Conservation (phyloP, 164 flowering plant genomes). For the Buxus sempervirens region DNA sequence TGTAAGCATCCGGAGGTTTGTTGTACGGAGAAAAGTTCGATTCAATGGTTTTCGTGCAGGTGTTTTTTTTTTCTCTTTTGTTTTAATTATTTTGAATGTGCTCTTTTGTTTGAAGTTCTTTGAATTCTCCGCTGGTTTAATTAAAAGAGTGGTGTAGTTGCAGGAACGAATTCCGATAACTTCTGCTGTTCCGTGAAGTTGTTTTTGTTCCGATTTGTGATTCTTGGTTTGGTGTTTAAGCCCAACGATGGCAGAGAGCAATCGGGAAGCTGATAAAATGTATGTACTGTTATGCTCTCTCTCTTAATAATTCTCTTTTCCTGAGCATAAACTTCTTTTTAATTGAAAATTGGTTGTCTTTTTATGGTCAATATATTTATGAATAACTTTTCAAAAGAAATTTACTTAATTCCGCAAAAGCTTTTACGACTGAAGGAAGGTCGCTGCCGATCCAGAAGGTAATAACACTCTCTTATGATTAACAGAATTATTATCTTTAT, state of each 20-base stretch:
- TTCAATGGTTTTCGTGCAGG: not conserved
- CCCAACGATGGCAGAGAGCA: constrained; percentile 55
- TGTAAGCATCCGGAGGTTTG: constrained; percentile 12
- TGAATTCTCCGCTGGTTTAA: not conserved
- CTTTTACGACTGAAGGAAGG: constrained; percentile 88
- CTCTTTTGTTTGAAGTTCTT: not conserved
- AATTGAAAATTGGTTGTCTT: constrained; percentile 5
- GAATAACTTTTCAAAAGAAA: constrained; percentile 82
- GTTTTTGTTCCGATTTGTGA: not conserved
- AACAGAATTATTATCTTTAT: not conserved
- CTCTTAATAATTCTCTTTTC: not conserved
- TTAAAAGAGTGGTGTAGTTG: constrained; percentile 5
- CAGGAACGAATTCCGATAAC: constrained; percentile 14
- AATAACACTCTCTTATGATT: constrained; percentile 17
- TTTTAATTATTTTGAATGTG: not conserved
- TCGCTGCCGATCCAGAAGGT: constrained; percentile 91
- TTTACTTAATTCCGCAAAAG: constrained; percentile 75
- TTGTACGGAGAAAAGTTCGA: not conserved
- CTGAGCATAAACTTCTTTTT: not conserved
- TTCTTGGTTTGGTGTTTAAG: constrained; percentile 4
- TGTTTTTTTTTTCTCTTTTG: no score
- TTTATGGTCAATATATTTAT: constrained; percentile 59
- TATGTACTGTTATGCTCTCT: constrained; percentile 19
- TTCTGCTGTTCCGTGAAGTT: not conserved
- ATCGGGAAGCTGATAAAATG: constrained; percentile 78